A percentile compares a stretch with the other conserved stretches of the same genome.
Conservation (phyloP, 495 filamentous ascomycete genomes). For the Bathelium albidoporum region DNA sequence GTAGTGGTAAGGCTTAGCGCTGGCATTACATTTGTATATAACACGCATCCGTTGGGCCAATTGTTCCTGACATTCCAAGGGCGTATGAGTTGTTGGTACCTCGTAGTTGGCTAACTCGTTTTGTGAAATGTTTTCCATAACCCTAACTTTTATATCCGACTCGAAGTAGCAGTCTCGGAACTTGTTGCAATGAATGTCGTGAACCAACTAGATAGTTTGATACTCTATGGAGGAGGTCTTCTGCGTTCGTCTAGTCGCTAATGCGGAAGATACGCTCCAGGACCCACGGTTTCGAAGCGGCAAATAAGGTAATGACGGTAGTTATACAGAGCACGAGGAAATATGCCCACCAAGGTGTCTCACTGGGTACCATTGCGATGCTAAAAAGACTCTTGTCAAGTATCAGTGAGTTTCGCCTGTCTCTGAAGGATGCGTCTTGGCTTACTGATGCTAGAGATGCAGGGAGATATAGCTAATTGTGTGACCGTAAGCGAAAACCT, state of each 20-base stretch:
- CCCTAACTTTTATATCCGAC: no score
- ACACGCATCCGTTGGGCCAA: neutral
- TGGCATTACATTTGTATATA: neutral
- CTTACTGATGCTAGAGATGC: slow-evolving; percentile 5
- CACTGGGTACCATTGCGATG: slow-evolving; percentile 7
- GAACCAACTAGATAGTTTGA: no score
- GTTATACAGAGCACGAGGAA: neutral
- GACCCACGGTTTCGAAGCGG: neutral
- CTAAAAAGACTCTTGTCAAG: neutral
- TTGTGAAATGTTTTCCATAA: no score
- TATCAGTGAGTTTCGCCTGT: neutral
- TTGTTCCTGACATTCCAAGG: neutral
- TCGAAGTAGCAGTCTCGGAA: no score
- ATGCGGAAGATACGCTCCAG: neutral
- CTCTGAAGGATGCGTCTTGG: neutral
- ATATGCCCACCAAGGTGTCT: slow-evolving; percentile 6
- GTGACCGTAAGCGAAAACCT: neutral
- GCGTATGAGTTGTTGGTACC: neutral
- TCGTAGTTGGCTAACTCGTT: no score
- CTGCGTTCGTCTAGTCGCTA: neutral
- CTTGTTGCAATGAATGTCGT: no score
- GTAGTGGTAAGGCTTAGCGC: neutral
- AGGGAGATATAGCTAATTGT: slow-evolving; percentile 8
- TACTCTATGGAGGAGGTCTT: no score
- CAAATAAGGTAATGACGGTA: neutral